Evolutionary conservation across 2,329 filamentous ascomycete species (phyloP), one percentile per base, ranked within the genome.

Genomic region (Neobulgaria alba): DNA sequence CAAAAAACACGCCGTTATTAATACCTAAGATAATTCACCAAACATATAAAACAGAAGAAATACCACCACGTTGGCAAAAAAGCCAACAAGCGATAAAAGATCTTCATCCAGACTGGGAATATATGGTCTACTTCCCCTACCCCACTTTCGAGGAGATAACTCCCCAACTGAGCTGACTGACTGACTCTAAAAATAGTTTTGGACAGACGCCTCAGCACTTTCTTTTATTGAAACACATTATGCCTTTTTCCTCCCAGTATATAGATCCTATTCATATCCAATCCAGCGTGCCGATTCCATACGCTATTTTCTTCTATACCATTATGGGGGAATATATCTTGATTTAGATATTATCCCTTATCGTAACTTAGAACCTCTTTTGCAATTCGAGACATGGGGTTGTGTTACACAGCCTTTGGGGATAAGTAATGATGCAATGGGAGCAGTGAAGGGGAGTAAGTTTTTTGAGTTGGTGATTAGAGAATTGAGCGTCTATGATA

Each of bases 361-460:
- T 9, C 45, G 46, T 5, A 29, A 37, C 23, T 46, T 55, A 17
- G 78, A 82, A 53, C 76, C 77, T 36, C 69, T 82, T 10, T 72
- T 81, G 36, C 66, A 69, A 23, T 84, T 82, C 60, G 74, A 75
- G n/a, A 76, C 79, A 30, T 84, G 42, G 14, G 33, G 8, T 5
- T 35, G 33, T 19, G 3, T 35, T 8, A 87, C 82, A 0, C 65
- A 71, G 4, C 82, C 82, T 3, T 86, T 82, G 2, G 82, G 82
- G 47, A 82, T 87, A 51, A 83, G 79, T 49, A 87, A 87, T 65
- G 82, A 87, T 55, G 77, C 77, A 33, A 85, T 87, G 80, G 79
- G 79, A 36, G 63, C 79, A 14, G 69, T 82, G 1, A 75, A 79
- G 0, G 69, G 75, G 41, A 82, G 87, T 53, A 80, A 80, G 0